These are phyloP conservation scores for Ganoderma lucidum DNA, from an alignment of 1,284 basidiomycete genomes.

Conservation along the genomic window DNA sequence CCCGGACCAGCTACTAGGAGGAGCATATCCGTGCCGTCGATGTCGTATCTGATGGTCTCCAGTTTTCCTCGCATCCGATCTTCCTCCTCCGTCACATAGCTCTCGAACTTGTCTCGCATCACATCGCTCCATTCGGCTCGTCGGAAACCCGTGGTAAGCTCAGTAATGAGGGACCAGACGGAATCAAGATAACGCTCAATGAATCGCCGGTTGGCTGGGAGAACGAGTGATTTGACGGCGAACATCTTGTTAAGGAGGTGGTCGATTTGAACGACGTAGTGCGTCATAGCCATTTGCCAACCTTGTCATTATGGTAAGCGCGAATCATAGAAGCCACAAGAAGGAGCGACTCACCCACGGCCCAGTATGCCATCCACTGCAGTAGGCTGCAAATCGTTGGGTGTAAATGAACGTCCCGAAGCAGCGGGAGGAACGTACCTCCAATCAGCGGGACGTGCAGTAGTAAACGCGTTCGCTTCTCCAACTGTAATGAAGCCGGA, in stretches of 20 bases:
- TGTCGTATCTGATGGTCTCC: slow-evolving; percentile 34
- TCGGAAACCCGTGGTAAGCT: slow-evolving; percentile 22
- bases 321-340: neutral
- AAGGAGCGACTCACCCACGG: slow-evolving; percentile 27
- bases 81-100: slow-evolving; percentile 34
- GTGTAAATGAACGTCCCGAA: neutral
- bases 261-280: slow-evolving; percentile 35
- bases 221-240: slow-evolving; percentile 22
- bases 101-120: slow-evolving; percentile 25
- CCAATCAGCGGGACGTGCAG: slow-evolving; percentile 34
- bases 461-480: slow-evolving; percentile 54
- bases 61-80: slow-evolving; percentile 31
- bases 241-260: slow-evolving; percentile 34
- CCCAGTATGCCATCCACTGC: slow-evolving; percentile 41
- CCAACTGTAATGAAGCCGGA: slow-evolving; percentile 55
- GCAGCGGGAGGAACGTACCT: slow-evolving; percentile 26
- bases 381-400: slow-evolving; percentile 26
- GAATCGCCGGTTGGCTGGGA: slow-evolving; percentile 27
- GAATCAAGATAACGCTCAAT: slow-evolving; percentile 27
- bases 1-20: slow-evolving; percentile 34
- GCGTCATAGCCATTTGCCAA: slow-evolving; percentile 29
- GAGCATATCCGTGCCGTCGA: slow-evolving; percentile 38
- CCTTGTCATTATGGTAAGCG: slow-evolving; percentile 23
- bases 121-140: slow-evolving; percentile 4
- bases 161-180: slow-evolving; percentile 17